Percentiles rank a stretch among this genome's conserved stretches.
Conservation (phyloP, 257 asterid genomes). For the Gentiana macrophylla region DNA sequence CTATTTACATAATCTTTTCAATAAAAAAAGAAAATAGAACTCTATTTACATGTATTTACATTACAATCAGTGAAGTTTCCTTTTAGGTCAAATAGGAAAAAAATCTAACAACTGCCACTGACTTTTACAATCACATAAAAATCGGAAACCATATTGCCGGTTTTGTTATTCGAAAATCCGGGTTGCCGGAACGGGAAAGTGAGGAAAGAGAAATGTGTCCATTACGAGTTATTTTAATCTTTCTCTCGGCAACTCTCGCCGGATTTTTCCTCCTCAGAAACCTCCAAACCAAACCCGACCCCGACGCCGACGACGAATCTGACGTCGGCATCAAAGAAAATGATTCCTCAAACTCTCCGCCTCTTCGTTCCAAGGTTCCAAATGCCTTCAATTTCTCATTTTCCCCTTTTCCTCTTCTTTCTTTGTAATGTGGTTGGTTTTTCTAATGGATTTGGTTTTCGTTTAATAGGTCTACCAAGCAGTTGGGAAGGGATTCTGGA, state of each 20-base stretch:
- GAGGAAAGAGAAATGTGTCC: constrained; percentile 27
- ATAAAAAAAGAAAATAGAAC: too few relatives aligned
- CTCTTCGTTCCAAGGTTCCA: constrained; percentile 23
- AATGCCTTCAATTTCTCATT: background rate
- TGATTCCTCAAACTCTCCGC: constrained; percentile 10
- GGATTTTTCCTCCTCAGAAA: constrained; percentile 37
- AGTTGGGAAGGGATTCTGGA: constrained; percentile 56
- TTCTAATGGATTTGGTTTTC: background rate
- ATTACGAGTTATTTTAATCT: constrained; percentile 30
- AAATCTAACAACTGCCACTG: too few relatives aligned
- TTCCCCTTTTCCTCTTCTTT: background rate
- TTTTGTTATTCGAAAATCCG: too few relatives aligned
- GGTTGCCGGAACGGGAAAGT: constrained; percentile 2
- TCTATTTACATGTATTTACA: too few relatives aligned
- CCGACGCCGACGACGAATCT: constrained; percentile 1
- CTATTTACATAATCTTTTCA: too few relatives aligned
- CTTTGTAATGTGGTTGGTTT: background rate
- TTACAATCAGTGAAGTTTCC: too few relatives aligned
- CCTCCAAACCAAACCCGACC: constrained; percentile 20
- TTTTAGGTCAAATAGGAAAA: too few relatives aligned
- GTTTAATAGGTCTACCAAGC: constrained; percentile 37
- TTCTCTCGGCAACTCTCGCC: constrained; percentile 42
- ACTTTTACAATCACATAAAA: too few relatives aligned
- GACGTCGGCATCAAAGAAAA: constrained; percentile 5
- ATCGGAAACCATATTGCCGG: too few relatives aligned